A percentile compares a stretch with the other conserved stretches of the same genome.
Conservation (phyloP, 2,329 filamentous ascomycete species). For the Diaporthe ampelina region DNA sequence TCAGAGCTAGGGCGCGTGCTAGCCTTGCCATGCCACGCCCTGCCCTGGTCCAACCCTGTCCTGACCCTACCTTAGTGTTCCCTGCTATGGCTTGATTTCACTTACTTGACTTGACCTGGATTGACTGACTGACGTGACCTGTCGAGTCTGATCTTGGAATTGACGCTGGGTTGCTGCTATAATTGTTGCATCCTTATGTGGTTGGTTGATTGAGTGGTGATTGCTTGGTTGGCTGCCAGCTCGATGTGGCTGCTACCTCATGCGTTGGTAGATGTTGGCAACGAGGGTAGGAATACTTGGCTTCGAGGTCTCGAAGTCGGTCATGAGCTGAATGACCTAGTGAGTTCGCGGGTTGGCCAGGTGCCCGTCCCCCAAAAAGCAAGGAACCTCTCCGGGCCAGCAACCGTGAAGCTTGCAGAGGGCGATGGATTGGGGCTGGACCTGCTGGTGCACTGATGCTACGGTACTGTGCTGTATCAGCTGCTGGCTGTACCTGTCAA, state of each 20-base stretch:
- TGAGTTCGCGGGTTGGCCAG: neutral
- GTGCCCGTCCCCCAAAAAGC: slow-evolving; percentile 13
- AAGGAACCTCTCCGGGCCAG: slow-evolving; percentile 19
- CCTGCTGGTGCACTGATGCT: neutral
- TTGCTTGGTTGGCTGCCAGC: neutral
- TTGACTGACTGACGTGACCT: neutral
- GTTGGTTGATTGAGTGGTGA: neutral
- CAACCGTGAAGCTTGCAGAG: neutral
- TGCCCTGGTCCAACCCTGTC: neutral
- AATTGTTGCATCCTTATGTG: neutral
- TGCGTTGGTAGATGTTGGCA: neutral
- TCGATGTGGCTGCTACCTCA: neutral
- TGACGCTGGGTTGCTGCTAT: neutral
- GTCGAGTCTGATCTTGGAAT: neutral
- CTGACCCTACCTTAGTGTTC: too few species aligned
- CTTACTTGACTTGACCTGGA: slow-evolving; percentile 5
- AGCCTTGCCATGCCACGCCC: neutral
- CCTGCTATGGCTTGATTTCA: neutral
- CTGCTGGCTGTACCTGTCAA: slow-evolving; percentile 6
- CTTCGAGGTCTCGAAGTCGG: neutral
- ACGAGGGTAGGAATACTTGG: neutral
- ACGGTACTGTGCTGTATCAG: slow-evolving; percentile 4
- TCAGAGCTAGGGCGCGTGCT: slow-evolving; percentile 9
- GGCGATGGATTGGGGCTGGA: slow-evolving; percentile 4
- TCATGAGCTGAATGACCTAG: neutral